Conservation (phyloP, 1,139 yeast species). For the Yamadazyma dendronema region DNA sequence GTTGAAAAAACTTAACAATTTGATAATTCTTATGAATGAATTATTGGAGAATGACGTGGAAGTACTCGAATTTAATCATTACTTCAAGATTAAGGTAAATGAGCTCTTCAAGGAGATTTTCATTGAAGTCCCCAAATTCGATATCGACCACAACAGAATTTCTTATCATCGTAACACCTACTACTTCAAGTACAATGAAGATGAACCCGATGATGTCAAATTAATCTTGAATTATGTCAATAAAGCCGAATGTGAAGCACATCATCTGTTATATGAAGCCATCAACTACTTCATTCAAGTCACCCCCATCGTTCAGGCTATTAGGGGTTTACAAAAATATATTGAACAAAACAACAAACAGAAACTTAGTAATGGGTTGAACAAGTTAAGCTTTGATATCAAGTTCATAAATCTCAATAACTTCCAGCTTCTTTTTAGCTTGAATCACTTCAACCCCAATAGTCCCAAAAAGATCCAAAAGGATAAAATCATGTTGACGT, state of each 20-base stretch:
- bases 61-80: slow-evolving; percentile 29
- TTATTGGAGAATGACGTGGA: slow-evolving; percentile 27
- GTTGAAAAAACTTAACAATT: slow-evolving; percentile 30
- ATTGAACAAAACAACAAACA: slow-evolving; percentile 10
- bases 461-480: slow-evolving; percentile 34
- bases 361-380: slow-evolving; percentile 33
- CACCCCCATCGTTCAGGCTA: slow-evolving; percentile 29
- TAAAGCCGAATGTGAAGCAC: slow-evolving; percentile 18
- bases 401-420: slow-evolving; percentile 31
- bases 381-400: slow-evolving; percentile 32
- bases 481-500: slow-evolving; percentile 33
- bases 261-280: slow-evolving; percentile 27
- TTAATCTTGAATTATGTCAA: slow-evolving; percentile 28
- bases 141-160: not conserved
- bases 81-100: slow-evolving; percentile 30
- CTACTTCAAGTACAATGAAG: slow-evolving; percentile 16
- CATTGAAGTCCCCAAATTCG: slow-evolving; percentile 24
- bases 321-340: slow-evolving; percentile 17
- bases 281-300: slow-evolving; percentile 32
- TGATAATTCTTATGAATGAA: slow-evolving; percentile 36
- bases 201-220: slow-evolving; percentile 12
- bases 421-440: slow-evolving; percentile 32
- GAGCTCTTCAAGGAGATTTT: slow-evolving; percentile 23
- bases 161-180: slow-evolving; percentile 10
- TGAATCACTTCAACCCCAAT: slow-evolving; percentile 27